Evolutionary conservation across 2,329 filamentous ascomycete species (phyloP), one percentile per base, ranked within the genome.

Genomic region (Dothistroma pini): DNA sequence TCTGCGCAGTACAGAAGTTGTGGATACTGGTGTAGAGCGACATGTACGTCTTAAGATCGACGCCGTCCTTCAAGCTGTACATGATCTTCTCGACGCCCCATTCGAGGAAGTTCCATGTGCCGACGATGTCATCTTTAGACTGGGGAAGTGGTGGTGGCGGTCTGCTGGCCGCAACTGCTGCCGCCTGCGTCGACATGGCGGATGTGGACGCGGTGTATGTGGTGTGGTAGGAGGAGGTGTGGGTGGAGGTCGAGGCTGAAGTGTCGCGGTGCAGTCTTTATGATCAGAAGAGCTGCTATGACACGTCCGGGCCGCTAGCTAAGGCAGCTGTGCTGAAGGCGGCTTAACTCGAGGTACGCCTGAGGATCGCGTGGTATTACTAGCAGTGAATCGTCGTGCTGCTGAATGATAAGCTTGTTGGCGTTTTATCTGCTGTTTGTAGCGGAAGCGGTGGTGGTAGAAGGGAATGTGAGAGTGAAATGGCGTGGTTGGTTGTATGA

Each of bases 1-100:
- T 97, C 76, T 97, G 95, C 25, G 95, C 96, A 59, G 95, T 99
- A 77, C 95, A 99, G 77, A 99, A 99, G 80, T 99, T 97, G 80
- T 99, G 95, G 54, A 99, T 95, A 63, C 93, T 92, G 57, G 93
- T 97, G 79, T 97, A 97, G 63, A 97, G 87, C 59, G 90, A 91
- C 93, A 97, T 97, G 78, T 97, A 97, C 82, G 91, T 93, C 70
- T 89, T 86, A 87, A 97, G 92, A 72, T 97, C 93, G 78, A 99
- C 90, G 63, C 95, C 95, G 67, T 91, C 89, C 71, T 93, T 90
- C 31, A 97, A 83, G 72, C 96, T 90, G 69, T 86, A 86, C 93
- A 99, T 97, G 73, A 99, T 96, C 75, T 89, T 90, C 67, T 91
- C 87, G 68, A 99, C 92, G 66, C 93, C 93, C 63, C 83, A 83